Evolutionary conservation across 2,329 filamentous ascomycete genomes (phyloP).

Genomic region (Aaosphaeria arxii): DNA sequence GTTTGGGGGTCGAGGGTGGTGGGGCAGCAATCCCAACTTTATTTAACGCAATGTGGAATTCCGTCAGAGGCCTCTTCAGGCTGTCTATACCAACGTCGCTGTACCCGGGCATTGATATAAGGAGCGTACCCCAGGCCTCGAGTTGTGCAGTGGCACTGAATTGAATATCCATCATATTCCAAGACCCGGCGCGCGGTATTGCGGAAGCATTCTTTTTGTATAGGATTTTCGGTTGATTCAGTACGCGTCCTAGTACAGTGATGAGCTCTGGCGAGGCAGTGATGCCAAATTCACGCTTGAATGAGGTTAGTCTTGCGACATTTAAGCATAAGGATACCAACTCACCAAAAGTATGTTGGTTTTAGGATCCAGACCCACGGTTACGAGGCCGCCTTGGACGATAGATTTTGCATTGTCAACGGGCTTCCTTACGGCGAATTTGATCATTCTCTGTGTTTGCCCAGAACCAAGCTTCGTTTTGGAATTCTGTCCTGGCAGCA

Average conservation of each 20-base stretch:
- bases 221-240: constrained; percentile 56
- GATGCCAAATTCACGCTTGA: constrained; percentile 55
- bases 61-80: no score
- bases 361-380: constrained; percentile 12
- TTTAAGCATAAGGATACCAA: neutral
- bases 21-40: no score
- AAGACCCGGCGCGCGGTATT: constrained; percentile 51
- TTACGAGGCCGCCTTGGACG: constrained; percentile 1
- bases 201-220: constrained; percentile 48
- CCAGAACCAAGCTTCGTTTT: constrained; percentile 14
- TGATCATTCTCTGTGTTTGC: constrained; percentile 26
- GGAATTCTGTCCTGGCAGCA: constrained; percentile 19
- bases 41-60: no score
- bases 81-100: no score
- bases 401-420: constrained; percentile 20
- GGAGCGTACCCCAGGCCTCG: no score
- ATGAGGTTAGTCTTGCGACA: constrained; percentile 1
- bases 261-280: constrained; percentile 59
- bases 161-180: constrained; percentile 41
- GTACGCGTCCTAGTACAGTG: constrained; percentile 66
- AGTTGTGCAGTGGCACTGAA: no score
- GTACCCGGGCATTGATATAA: no score
- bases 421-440: constrained; percentile 21
- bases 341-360: constrained; percentile 14
- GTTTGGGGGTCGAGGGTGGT: no score